A percentile compares a stretch with the other conserved stretches of the same genome.
Conservation (phyloP, 805 yeast genomes). For the Zygosaccharomyces pseudorouxii region DNA sequence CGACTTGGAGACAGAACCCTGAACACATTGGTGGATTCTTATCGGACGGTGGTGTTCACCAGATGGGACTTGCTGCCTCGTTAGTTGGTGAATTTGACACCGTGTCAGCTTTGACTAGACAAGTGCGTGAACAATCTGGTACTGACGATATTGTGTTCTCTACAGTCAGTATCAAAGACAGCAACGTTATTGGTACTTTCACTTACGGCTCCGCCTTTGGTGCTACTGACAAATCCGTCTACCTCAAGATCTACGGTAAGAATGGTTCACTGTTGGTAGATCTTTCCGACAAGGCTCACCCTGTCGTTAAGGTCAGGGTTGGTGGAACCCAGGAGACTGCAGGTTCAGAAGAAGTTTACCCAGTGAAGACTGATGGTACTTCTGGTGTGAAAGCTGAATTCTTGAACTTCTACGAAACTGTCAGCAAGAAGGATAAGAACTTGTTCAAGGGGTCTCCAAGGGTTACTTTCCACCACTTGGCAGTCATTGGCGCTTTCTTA, state of each 20-base stretch:
- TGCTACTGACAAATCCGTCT: slow-evolving; percentile 64
- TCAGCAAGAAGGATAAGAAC: slow-evolving; percentile 54
- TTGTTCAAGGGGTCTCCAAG: slow-evolving; percentile 60
- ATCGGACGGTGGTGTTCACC: slow-evolving; percentile 97
- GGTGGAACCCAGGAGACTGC: slow-evolving; percentile 28
- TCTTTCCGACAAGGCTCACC: slow-evolving; percentile 45
- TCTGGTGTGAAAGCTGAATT: slow-evolving; percentile 59
- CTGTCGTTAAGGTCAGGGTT: slow-evolving; percentile 36
- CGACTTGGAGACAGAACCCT: slow-evolving; percentile 86
- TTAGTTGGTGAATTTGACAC: slow-evolving; percentile 69
- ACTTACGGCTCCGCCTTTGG: slow-evolving; percentile 86
- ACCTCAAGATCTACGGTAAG: slow-evolving; percentile 69
- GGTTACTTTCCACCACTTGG: slow-evolving; percentile 86
- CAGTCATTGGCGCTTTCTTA: slow-evolving; percentile 80
- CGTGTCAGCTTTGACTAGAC: slow-evolving; percentile 73
- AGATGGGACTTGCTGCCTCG: slow-evolving; percentile 78
- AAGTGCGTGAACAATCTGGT: slow-evolving; percentile 73
- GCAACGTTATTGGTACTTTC: slow-evolving; percentile 71
- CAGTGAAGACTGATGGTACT: slow-evolving; percentile 39
- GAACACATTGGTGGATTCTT: slow-evolving; percentile 90
- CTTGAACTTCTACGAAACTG: slow-evolving; percentile 56
- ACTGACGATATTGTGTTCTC: slow-evolving; percentile 77
- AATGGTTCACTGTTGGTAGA: slow-evolving; percentile 71
- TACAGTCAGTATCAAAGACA: slow-evolving; percentile 54
- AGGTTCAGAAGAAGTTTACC: slow-evolving; percentile 31